These are phyloP conservation scores for Aspergillus arachidicola DNA, from an alignment of 2,329 filamentous ascomycete species.

Conservation along the genomic window DNA sequence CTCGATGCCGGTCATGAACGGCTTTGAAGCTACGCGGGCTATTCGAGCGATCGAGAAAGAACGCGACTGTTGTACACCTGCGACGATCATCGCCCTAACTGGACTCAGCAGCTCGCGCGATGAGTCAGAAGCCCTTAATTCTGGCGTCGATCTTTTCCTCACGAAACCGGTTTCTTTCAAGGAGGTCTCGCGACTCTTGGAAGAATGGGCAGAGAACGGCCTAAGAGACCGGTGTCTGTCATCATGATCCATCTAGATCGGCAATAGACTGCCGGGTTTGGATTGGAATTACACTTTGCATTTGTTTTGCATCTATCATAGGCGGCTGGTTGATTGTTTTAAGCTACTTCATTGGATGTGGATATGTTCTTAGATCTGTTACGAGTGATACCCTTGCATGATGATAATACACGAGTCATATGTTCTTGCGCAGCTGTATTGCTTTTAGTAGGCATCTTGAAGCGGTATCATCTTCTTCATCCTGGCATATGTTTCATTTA, in stretches of 20 bases:
- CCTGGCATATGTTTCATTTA: background rate
- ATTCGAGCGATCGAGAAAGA: slow-evolving; percentile 48
- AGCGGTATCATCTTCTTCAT: background rate
- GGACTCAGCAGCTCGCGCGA: slow-evolving; percentile 48
- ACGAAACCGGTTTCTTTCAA: slow-evolving; percentile 52
- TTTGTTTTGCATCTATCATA: slow-evolving; percentile 8
- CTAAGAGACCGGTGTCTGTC: slow-evolving; percentile 2
- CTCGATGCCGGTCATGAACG: slow-evolving; percentile 53
- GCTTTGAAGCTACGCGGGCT: slow-evolving; percentile 50
- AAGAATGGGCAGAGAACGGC: slow-evolving; percentile 32
- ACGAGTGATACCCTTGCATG: slow-evolving; percentile 23
- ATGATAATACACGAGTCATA: slow-evolving; percentile 6
- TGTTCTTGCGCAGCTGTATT: background rate
- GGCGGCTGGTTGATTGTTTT: background rate
- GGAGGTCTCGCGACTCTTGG: slow-evolving; percentile 44
- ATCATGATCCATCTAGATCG: background rate
- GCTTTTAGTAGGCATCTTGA: background rate
- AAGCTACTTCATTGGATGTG: background rate
- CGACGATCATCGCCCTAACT: slow-evolving; percentile 50
- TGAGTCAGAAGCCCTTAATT: slow-evolving; percentile 45
- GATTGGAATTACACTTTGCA: slow-evolving; percentile 16
- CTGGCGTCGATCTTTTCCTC: slow-evolving; percentile 50
- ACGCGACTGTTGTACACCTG: slow-evolving; percentile 30
- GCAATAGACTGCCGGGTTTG: background rate
- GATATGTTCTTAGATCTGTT: background rate